Evolutionary conservation across 441 rosid species (phyloP).

Genomic region (Croton setiger): DNA sequence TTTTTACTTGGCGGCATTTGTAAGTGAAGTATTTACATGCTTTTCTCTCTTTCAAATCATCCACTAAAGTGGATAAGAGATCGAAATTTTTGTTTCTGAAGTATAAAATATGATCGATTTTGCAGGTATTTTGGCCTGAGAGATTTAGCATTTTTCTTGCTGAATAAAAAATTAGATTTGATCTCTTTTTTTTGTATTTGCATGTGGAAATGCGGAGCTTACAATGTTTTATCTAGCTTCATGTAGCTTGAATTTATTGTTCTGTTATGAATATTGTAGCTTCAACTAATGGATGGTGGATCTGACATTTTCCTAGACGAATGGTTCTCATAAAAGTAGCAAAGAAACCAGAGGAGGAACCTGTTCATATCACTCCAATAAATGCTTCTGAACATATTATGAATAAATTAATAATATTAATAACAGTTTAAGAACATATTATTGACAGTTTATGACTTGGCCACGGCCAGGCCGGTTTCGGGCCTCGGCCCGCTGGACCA

Average conservation of each 20-base stretch:
- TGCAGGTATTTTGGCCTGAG: background rate
- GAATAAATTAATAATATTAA: no score
- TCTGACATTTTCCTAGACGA: conserved; percentile 2
- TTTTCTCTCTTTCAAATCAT: background rate
- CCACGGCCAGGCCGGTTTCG: no score
- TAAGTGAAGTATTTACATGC: background rate
- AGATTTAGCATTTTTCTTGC: background rate
- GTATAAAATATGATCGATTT: background rate
- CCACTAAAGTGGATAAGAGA: conserved; percentile 5
- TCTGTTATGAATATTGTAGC: background rate
- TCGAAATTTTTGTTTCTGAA: background rate
- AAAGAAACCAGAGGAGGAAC: no score
- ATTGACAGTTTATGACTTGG: no score
- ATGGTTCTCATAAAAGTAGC: no score
- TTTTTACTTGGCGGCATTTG: background rate
- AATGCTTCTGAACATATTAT: no score
- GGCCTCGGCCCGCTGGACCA: no score
- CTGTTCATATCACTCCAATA: no score
- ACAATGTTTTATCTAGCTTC: background rate
- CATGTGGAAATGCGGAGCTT: background rate
- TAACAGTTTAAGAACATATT: no score
- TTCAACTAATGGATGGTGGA: conserved; percentile 2
- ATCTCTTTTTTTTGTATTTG: conserved; percentile 3
- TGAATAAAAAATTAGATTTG: background rate
- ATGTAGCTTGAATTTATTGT: conserved; percentile 1